Evolutionary conservation across 1,139 yeast species (phyloP).

Genomic region (Yamadazyma trypodendri): DNA sequence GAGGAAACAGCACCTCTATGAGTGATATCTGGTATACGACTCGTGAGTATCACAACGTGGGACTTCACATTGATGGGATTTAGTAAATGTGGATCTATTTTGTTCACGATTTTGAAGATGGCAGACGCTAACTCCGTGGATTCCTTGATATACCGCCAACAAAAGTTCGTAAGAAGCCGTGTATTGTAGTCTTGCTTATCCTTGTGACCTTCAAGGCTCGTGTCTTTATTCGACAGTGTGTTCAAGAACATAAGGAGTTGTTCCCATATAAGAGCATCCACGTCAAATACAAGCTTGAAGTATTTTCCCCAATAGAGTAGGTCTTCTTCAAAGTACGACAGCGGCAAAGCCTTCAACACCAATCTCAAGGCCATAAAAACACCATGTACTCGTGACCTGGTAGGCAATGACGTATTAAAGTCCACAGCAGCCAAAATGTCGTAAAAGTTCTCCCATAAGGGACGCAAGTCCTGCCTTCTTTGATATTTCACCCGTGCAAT

Average conservation of each 20-base stretch:
- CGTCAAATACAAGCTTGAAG: conserved; percentile 5
- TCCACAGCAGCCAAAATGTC: not conserved
- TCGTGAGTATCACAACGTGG: conserved; percentile 21
- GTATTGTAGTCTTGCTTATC: conserved; percentile 28
- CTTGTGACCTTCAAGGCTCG: no score
- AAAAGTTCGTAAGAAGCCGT: conserved; percentile 59
- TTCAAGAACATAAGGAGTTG: not conserved
- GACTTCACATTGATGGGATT: not conserved
- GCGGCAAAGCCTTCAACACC: conserved; percentile 27
- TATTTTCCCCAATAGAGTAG: conserved; percentile 2
- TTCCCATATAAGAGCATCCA: conserved; percentile 44
- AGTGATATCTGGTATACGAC: conserved; percentile 69
- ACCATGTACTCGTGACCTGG: conserved; percentile 58
- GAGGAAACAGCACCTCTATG: conserved; percentile 94
- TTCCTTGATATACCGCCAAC: conserved; percentile 87
- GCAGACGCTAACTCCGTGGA: conserved; percentile 55
- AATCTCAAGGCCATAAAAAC: conserved; percentile 55
- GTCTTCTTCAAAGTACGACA: conserved; percentile 1
- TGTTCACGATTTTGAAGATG: conserved; percentile 17
- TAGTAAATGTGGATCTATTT: not conserved
- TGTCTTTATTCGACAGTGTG: no score
- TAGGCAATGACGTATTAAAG: not conserved
- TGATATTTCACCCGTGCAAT: conserved; percentile 27
- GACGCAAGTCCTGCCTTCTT: not conserved
- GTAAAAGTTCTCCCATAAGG: not conserved